These are phyloP conservation scores for Aspergillus ochraceus DNA, from an alignment of 2,329 filamentous ascomycete genomes.

Conservation along the genomic window DNA sequence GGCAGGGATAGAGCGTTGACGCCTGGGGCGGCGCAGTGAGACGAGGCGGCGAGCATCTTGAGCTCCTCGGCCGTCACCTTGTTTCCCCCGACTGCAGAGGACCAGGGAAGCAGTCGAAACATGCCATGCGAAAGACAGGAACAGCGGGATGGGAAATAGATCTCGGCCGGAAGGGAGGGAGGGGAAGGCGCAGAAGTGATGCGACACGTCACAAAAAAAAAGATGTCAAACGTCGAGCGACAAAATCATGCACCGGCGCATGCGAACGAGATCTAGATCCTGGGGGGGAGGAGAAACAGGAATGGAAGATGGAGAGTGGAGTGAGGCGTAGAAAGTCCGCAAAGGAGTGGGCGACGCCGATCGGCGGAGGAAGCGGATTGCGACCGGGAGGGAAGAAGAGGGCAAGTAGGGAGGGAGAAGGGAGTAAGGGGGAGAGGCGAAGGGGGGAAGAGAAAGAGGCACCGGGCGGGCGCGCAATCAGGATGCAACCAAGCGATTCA, in stretches of 20 bases:
- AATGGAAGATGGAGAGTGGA: slow-evolving; percentile 12
- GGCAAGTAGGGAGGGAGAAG: slow-evolving; percentile 22
- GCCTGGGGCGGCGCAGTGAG: slow-evolving; percentile 33
- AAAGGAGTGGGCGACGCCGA: slow-evolving; percentile 18
- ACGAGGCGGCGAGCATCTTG: slow-evolving; percentile 43
- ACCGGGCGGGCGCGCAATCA: not conserved
- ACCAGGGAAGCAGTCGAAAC: slow-evolving; percentile 51
- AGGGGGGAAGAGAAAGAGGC: slow-evolving; percentile 12
- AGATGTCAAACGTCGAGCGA: slow-evolving; percentile 2
- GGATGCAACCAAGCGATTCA: not conserved
- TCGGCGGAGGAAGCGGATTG: slow-evolving; percentile 18
- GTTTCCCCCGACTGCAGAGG: slow-evolving; percentile 46
- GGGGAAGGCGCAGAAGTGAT: slow-evolving; percentile 13
- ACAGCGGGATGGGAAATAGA: slow-evolving; percentile 9
- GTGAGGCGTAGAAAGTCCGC: slow-evolving; percentile 12
- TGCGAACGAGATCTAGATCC: slow-evolving; percentile 24
- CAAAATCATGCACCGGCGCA: slow-evolving; percentile 21
- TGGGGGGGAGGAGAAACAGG: slow-evolving; percentile 11
- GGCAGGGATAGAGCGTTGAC: slow-evolving; percentile 35
- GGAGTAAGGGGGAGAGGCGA: slow-evolving; percentile 28
- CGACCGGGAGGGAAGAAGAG: slow-evolving; percentile 14
- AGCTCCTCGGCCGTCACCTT: slow-evolving; percentile 46
- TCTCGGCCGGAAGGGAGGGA: slow-evolving; percentile 1
- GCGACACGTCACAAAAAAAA: slow-evolving; percentile 10
- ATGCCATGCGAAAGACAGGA: slow-evolving; percentile 46